Evolutionary conservation across 75 land plant species (phyloP).

Genomic region (Pseudotsuga menziesii): DNA sequence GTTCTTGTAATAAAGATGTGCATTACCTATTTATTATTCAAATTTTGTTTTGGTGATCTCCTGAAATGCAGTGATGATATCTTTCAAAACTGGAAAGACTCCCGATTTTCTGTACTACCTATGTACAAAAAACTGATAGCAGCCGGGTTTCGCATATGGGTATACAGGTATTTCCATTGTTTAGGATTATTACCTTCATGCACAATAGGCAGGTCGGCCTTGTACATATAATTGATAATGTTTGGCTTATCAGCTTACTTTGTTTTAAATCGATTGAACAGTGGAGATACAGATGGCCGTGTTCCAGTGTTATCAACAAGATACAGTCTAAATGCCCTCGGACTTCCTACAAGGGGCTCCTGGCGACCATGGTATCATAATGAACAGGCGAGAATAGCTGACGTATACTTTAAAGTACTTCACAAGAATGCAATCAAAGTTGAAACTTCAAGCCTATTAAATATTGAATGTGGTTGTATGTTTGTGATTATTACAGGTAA

Average conservation of each 20-base stretch:
- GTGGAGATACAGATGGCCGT: conserved; percentile 38
- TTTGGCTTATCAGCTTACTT: neutral
- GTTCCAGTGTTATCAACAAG: conserved; percentile 39
- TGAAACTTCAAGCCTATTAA: too few species aligned
- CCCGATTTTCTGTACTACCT: conserved; percentile 36
- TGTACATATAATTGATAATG: too few species aligned
- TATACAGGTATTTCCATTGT: conserved; percentile 38
- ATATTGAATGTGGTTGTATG: too few species aligned
- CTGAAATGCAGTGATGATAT: neutral
- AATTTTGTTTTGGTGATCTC: neutral
- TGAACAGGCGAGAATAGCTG: conserved; percentile 13
- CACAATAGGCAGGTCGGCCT: neutral
- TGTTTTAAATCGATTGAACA: conserved; percentile 1
- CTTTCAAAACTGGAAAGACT: neutral
- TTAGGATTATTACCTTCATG: neutral
- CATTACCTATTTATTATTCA: neutral
- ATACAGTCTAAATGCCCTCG: conserved; percentile 18
- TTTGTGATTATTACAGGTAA: conserved; percentile 14
- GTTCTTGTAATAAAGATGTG: too few species aligned
- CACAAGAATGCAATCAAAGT: too few species aligned
- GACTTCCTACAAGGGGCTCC: conserved; percentile 7
- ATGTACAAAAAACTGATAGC: conserved; percentile 55
- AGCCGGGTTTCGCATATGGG: conserved; percentile 52
- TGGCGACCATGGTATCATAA: conserved; percentile 35
- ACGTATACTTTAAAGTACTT: too few species aligned